Evolutionary conservation across 108 stramenopile species (phyloP).

Genomic region (Skeletonema marinoi): DNA sequence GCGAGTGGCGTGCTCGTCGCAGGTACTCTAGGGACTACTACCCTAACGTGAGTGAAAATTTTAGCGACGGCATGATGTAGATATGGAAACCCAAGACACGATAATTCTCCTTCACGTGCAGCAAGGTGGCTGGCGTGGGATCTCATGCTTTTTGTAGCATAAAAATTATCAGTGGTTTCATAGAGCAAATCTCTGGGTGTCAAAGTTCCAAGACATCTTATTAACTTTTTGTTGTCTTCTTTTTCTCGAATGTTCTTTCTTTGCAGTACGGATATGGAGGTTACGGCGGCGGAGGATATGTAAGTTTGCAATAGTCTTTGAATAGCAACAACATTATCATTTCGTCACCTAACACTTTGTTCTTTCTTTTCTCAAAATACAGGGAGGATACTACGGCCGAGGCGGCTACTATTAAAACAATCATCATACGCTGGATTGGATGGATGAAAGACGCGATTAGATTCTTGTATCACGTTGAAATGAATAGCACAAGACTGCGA

Average conservation of each 20-base stretch:
- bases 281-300: constrained; percentile 35
- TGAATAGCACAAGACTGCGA: neutral
- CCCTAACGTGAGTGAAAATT: constrained; percentile 15
- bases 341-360: neutral
- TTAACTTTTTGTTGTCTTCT: constrained; percentile 7
- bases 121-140: neutral
- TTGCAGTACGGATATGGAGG: constrained; percentile 20
- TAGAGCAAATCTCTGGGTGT: neutral
- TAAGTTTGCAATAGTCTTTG: neutral
- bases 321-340: neutral
- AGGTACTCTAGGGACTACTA: constrained; percentile 44
- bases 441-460: neutral
- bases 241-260: neutral
- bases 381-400: neutral
- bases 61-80: neutral
- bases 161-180: neutral
- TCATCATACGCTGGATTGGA: neutral
- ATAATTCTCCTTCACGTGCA: neutral
- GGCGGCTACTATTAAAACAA: neutral
- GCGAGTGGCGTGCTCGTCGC: constrained; percentile 34
- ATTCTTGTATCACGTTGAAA: neutral
- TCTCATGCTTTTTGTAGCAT: neutral
- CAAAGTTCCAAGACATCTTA: neutral
- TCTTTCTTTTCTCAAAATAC: neutral
- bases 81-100: neutral